Conservation (phyloP, 345 rosid species). For the Psidium friedrichsthalianum region DNA sequence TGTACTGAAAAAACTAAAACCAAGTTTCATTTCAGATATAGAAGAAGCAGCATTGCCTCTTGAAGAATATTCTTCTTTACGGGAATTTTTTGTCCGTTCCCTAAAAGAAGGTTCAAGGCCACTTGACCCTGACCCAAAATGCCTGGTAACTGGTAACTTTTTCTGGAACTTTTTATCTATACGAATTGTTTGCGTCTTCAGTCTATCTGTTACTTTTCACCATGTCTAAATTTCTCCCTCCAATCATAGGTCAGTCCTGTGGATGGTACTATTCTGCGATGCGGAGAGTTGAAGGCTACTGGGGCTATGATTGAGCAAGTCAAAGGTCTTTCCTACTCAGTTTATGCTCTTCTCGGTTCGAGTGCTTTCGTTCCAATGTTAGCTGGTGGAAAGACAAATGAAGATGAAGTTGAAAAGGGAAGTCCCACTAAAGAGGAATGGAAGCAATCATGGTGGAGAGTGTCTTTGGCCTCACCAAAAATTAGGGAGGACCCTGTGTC, state of each 20-base stretch:
- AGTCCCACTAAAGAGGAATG: constrained; percentile 24
- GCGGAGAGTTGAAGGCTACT: constrained; percentile 69
- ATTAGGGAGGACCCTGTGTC: constrained; percentile 43
- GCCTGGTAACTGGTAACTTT: constrained; percentile 94
- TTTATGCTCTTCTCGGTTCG: constrained; percentile 76
- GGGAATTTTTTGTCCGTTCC: constrained; percentile 79
- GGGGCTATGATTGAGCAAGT: constrained; percentile 96
- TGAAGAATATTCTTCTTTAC: constrained; percentile 65
- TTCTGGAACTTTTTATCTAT: constrained; percentile 14
- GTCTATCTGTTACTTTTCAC: constrained; percentile 5
- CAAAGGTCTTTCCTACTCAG: constrained; percentile 86
- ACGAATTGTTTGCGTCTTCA: constrained; percentile 2
- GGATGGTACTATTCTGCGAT: constrained; percentile 74
- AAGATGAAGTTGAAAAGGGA: constrained; percentile 22
- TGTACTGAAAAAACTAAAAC: neutral
- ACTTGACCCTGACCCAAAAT: constrained; percentile 61
- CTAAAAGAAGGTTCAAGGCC: constrained; percentile 90
- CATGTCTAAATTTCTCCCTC: neutral
- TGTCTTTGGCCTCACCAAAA: constrained; percentile 81
- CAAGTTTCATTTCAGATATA: constrained; percentile 42
- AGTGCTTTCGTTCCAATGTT: constrained; percentile 55
- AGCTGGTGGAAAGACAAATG: constrained; percentile 28
- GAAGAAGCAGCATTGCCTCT: constrained; percentile 86
- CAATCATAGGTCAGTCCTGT: constrained; percentile 77
- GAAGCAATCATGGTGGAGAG: constrained; percentile 67